Percentiles rank a stretch among this genome's conserved stretches.
phyloP scores from a whole-genome alignment of 805 yeast genomes.

The Ogataea corticis region DNA sequence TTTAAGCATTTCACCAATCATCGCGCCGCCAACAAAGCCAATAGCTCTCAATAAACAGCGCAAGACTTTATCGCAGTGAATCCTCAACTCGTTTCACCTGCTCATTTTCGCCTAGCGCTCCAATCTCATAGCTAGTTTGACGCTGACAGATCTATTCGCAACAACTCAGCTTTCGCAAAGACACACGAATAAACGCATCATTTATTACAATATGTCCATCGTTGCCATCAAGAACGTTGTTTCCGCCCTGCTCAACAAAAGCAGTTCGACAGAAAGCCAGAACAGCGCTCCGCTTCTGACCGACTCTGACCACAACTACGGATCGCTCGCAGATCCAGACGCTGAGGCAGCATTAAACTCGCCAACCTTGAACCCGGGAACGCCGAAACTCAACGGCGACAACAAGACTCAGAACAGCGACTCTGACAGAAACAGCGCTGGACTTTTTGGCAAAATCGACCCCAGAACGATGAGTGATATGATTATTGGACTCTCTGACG shows the following conservation, averaged over 20 bases:
- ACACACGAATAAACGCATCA: neutral
- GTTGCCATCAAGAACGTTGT: conserved; percentile 18
- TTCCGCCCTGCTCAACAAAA: neutral
- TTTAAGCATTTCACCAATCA: too few relatives aligned
- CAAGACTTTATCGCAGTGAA: too few relatives aligned
- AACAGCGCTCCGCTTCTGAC: conserved; percentile 8
- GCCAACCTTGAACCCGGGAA: neutral
- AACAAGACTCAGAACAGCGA: neutral
- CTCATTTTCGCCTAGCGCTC: too few relatives aligned
- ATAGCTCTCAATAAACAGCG: too few relatives aligned
- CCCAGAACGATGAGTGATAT: conserved; percentile 94
- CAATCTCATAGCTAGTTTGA: too few relatives aligned
- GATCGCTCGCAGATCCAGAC: conserved; percentile 13
- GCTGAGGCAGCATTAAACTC: conserved; percentile 9
- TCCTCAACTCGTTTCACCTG: too few relatives aligned
- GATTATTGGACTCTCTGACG: conserved; percentile 92
- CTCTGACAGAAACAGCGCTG: conserved; percentile 1
- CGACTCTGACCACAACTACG: conserved; percentile 12
- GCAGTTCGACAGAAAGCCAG: neutral
- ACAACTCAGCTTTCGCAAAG: neutral
- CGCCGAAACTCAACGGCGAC: conserved; percentile 2
- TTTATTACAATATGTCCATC: conserved; percentile 12
- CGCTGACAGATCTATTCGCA: neutral
- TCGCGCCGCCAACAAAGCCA: too few relatives aligned
- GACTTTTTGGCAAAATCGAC: conserved; percentile 57